Evolutionary conservation across 345 rosid genomes (phyloP), one percentile per base, ranked within the genome.

Genomic region (Citropsis articulata): DNA sequence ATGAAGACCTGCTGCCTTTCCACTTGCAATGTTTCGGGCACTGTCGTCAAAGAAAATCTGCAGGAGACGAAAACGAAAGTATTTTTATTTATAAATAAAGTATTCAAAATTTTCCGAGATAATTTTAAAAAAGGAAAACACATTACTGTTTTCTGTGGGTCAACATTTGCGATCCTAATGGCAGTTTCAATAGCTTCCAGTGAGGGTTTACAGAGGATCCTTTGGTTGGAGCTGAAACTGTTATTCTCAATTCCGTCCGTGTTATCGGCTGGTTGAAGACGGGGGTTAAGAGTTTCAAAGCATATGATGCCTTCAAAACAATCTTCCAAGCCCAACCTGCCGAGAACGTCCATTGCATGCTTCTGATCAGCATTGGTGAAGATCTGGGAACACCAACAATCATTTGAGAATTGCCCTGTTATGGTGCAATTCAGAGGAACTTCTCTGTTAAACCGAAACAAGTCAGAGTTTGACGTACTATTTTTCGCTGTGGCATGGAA

Each of bases 1-100:
- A 25, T 84, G 94, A 33, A 95, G 87, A 9, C 93, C 97, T 7
- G 94, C 88, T 36, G 85, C 90, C 87, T 93, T 91, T 66, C 88
- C 98, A 30, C 86, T 91, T 5, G 87, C 92, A 53, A 95, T 93
- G 85, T 95, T 95, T 64, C 97, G 86, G 75, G 89, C 73, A 77
- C 98, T 95, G 84, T 94, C 97, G 79, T 94, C 97, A 7, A 94
- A 91, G 91, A 92, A 92, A 27, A 94, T 79, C 97, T 94, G 85
- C 79, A 71, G 77, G 76, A 60, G 9, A 33, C 12, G 62, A 62
- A 71, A 67, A 30, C 0, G 6, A 36, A 30, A 27, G 48, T 19
- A 18, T 27, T 71, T 24, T 31, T 33, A 70, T 28, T 38, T 25
- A 45, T 19, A 30, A 60, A 56, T 53, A 75, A 30, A 53, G 35